phyloP scores from a whole-genome alignment of 192 early-diverging fungal species.

The Backusella luteola region DNA sequence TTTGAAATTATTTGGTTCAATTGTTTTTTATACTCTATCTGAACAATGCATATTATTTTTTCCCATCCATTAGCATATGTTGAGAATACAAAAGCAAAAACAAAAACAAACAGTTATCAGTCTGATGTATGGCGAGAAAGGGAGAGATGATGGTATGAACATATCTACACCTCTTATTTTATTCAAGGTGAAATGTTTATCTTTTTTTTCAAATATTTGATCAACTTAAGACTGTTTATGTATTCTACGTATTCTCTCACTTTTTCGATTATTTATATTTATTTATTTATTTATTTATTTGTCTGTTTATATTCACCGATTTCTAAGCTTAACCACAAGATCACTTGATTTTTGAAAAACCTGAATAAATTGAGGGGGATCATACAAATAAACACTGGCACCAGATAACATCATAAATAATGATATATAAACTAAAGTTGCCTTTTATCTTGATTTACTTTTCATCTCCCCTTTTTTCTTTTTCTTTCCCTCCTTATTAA shows the following conservation, averaged over 20 bases:
- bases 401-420: not conserved
- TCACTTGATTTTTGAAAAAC: not conserved
- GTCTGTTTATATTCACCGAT: constrained; percentile 3
- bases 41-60: constrained; percentile 5
- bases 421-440: not conserved
- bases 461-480: not conserved
- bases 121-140: not conserved
- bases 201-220: not conserved
- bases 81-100: not conserved
- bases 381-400: not conserved
- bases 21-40: not conserved
- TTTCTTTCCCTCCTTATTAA: not conserved
- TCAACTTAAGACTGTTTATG: not conserved
- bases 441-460: not conserved
- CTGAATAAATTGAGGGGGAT: not conserved
- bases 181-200: not conserved
- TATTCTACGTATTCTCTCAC: not conserved
- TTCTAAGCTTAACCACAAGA: not conserved
- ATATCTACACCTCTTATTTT: not conserved
- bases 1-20: constrained; percentile 3
- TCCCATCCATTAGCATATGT: not conserved
- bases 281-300: not conserved
- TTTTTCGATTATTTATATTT: not conserved
- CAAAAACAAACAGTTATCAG: not conserved
- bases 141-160: not conserved